Base-by-base conservation (phyloP, 75 land plant genomes). In the Cupressus sempervirens region DNA sequence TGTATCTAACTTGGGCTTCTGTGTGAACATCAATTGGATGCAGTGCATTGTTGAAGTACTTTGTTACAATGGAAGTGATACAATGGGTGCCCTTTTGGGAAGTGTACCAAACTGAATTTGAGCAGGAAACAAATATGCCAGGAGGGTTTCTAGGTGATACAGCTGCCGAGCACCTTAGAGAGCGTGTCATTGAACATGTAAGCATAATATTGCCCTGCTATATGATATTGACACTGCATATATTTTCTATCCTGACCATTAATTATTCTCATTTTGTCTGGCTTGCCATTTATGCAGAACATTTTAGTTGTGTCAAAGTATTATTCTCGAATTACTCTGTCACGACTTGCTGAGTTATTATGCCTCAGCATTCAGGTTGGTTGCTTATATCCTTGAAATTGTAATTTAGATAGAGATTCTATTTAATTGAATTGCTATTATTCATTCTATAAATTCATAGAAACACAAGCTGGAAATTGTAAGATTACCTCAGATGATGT, bases 61-160 rank as follows among this genome's bases (percentile, higher is more conserved):
- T 98, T 73, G 93, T 96, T 12, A 98, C 98, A 35, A 98, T 98
- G 99, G 99, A 98, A 88, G 99, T 98, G 40, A 94, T 96, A 79
- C 95, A 89, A 80, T 98, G 99, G 99, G 91, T 91, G 54, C 73
- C 88, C 62, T 93, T 98, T 50, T 98, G 97, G 99, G 91, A 92
- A 34, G 86, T 88, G 45, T 98, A 91, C 80, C 86, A 93, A 84
- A 89, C 56, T 80, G 99, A 98, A 82, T 96, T 98, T 88, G 93
- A 92, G 81, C 93, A 88, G 89, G 99, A 98, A 86, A 93, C 86
- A 75, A 89, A 83, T 41, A 84, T 94, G 87, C 90, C 91, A 86
- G 98, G 98, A 40, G 99, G 98, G 26, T 58, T 89, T 70, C 86
- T 96, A 65, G 97, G 88, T 75, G 91, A 89, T 45, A 97, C 93